Conservation (phyloP, 2,329 filamentous ascomycete species). For the Davidsoniella eucalypti region DNA sequence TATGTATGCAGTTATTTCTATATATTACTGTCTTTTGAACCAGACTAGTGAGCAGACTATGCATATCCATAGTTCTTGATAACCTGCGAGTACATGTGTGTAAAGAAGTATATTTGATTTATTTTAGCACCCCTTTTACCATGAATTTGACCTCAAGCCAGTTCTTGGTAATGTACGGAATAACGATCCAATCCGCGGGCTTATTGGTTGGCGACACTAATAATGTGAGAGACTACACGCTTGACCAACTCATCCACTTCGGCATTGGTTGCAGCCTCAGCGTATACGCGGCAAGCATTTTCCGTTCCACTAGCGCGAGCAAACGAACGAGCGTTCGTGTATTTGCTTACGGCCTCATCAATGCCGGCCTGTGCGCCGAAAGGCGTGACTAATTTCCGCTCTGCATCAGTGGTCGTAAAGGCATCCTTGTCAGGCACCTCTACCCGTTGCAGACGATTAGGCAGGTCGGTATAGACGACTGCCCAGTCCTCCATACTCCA, state of each 20-base stretch:
- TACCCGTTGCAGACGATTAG: constrained; percentile 86
- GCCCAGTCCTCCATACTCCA: constrained; percentile 89
- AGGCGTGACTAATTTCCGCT: constrained; percentile 70
- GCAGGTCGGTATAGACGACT: constrained; percentile 80
- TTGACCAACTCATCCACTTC: constrained; percentile 84
- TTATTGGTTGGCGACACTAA: constrained; percentile 10
- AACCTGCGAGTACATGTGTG: no score
- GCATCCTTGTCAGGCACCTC: constrained; percentile 75
- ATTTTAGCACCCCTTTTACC: no score
- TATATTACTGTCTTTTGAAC: no score
- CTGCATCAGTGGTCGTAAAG: constrained; percentile 84
- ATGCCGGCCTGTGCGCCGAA: constrained; percentile 69
- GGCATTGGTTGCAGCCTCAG: constrained; percentile 74
- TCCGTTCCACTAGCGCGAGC: constrained; percentile 89
- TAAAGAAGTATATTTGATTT: no score
- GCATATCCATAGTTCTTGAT: no score
- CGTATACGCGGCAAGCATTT: constrained; percentile 90
- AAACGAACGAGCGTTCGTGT: constrained; percentile 77
- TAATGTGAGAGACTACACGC: constrained; percentile 60
- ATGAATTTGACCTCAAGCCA: no score
- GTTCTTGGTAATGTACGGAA: no score
- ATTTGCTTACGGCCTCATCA: constrained; percentile 75
- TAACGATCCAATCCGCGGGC: no score
- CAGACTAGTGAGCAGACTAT: no score
- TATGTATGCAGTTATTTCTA: no score